Percentiles rank a stretch among this genome's conserved stretches.
phyloP scores from a whole-genome alignment of 129 eudicot genomes.

The Erigeron canadensis region DNA sequence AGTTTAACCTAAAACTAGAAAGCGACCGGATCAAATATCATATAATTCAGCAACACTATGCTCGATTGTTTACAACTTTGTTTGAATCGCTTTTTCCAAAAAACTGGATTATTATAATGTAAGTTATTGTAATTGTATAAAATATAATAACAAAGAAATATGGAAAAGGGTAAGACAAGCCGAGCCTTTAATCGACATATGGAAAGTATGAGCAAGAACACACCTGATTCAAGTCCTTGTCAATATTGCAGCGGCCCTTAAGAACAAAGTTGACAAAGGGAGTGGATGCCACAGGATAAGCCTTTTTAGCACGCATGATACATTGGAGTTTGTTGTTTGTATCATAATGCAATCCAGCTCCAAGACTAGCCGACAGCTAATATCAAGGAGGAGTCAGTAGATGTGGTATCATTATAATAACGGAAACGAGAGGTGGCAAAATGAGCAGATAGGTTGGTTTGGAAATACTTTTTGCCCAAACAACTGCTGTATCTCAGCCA shows the following conservation, averaged over 20 bases:
- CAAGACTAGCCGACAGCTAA: slow-evolving; percentile 63
- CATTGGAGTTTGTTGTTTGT: slow-evolving; percentile 50
- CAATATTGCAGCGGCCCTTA: slow-evolving; percentile 60
- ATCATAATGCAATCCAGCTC: slow-evolving; percentile 72
- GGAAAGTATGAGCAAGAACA: too few relatives aligned
- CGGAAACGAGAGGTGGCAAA: neutral
- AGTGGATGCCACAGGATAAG: slow-evolving; percentile 57
- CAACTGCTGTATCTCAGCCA: too few relatives aligned
- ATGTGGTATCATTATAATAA: neutral
- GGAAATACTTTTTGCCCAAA: too few relatives aligned
- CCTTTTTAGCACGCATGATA: slow-evolving; percentile 63
- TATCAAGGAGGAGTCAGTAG: slow-evolving; percentile 19
- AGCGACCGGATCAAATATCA: too few relatives aligned
- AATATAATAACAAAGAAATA: neutral
- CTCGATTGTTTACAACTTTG: too few relatives aligned
- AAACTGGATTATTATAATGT: too few relatives aligned
- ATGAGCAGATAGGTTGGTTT: neutral
- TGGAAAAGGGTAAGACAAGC: neutral
- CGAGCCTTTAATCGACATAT: neutral
- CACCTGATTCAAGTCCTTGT: slow-evolving; percentile 69
- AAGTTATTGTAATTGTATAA: neutral
- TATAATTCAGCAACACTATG: too few relatives aligned
- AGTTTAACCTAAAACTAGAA: too few relatives aligned
- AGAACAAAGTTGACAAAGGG: slow-evolving; percentile 51
- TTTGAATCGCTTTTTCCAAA: too few relatives aligned